phyloP scores from a whole-genome alignment of 768 basidiomycete species.

The Rhodotorula toruloides region DNA sequence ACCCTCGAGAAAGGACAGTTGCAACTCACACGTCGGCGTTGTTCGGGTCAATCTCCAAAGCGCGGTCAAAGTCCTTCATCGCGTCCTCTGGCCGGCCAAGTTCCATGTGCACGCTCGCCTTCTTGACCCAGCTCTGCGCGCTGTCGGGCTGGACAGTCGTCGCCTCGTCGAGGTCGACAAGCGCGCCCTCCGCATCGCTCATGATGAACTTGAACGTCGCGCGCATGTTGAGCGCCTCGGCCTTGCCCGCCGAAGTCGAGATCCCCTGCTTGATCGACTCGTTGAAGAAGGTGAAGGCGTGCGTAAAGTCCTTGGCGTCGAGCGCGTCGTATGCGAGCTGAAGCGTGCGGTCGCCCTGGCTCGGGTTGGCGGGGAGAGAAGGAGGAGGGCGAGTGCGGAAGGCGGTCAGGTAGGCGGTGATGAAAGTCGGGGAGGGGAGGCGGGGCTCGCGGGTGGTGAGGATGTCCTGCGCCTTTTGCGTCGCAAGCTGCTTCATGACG shows the following conservation, averaged over 20 bases:
- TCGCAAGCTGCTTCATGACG: constrained; percentile 77
- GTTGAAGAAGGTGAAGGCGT: constrained; percentile 70
- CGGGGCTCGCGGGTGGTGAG: constrained; percentile 70
- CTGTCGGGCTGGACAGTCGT: constrained; percentile 60
- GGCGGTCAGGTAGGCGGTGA: constrained; percentile 91
- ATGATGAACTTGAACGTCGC: constrained; percentile 97
- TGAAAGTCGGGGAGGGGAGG: constrained; percentile 78
- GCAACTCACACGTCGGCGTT: constrained; percentile 71
- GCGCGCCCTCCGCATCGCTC: constrained; percentile 73
- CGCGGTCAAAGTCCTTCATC: constrained; percentile 85
- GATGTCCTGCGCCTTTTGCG: constrained; percentile 66
- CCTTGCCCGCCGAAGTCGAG: constrained; percentile 62
- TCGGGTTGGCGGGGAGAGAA: constrained; percentile 63
- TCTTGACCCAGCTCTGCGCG: constrained; percentile 92
- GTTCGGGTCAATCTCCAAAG: constrained; percentile 69
- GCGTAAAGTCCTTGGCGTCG: constrained; percentile 73
- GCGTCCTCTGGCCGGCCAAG: constrained; percentile 70
- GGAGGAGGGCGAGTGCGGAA: constrained; percentile 78
- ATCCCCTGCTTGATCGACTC: constrained; percentile 84
- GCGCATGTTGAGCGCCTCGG: constrained; percentile 83
- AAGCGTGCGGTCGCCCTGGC: constrained; percentile 74
- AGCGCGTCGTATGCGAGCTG: constrained; percentile 75
- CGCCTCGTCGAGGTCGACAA: constrained; percentile 72
- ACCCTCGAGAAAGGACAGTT: background rate
- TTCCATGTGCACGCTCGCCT: constrained; percentile 96